Evolutionary conservation across 257 asterid species (phyloP).

Genomic region (Solanum infundibuliforme): DNA sequence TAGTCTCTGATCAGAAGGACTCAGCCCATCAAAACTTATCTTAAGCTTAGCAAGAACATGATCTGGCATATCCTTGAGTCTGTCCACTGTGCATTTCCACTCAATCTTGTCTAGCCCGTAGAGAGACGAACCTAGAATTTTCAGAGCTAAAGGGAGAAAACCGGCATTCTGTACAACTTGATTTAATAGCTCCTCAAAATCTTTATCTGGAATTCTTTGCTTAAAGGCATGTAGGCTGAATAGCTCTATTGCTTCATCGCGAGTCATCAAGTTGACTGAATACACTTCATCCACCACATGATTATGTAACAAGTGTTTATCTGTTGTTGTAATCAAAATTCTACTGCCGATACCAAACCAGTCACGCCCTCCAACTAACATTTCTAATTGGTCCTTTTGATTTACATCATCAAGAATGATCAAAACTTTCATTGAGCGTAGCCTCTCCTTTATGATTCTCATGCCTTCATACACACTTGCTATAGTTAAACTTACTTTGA

Average conservation of each 20-base stretch:
- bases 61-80: not conserved
- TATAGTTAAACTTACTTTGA: not conserved
- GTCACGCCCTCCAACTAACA: not conserved
- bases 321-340: constrained; percentile 8
- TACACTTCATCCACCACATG: not conserved
- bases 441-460: not conserved
- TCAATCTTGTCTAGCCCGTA: not conserved
- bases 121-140: constrained; percentile 5
- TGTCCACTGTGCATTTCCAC: not conserved
- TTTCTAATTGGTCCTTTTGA: not conserved
- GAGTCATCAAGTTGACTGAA: not conserved
- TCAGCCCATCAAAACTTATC: constrained; percentile 3
- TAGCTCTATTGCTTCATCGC: constrained; percentile 3
- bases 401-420: constrained; percentile 10
- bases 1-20: not conserved
- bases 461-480: not conserved
- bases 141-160: constrained; percentile 7
- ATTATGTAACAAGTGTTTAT: not conserved
- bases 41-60: constrained; percentile 1
- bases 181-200: not conserved
- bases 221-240: constrained; percentile 5
- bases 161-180: not conserved
- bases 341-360: constrained; percentile 13
- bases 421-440: not conserved
- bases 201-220: not conserved